Conservation (phyloP, 805 yeast genomes). For the Zygosaccharomyces gambellarensis region DNA sequence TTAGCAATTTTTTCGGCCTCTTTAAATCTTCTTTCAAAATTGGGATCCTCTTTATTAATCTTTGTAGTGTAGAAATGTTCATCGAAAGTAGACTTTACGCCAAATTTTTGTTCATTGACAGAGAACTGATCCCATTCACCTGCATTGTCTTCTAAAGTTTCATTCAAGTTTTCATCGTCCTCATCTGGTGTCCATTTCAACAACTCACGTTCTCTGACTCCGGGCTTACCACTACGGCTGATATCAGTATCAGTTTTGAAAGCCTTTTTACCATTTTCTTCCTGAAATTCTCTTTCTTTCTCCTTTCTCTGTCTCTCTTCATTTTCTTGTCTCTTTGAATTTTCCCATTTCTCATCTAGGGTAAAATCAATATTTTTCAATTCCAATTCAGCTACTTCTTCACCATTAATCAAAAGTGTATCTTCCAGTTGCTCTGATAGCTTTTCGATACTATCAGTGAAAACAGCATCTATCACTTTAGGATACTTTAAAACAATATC, state of each 20-base stretch:
- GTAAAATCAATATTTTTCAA: slow-evolving; percentile 34
- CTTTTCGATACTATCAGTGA: slow-evolving; percentile 36
- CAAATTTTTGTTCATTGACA: slow-evolving; percentile 84
- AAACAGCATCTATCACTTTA: slow-evolving; percentile 35
- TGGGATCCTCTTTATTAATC: slow-evolving; percentile 65
- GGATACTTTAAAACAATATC: slow-evolving; percentile 56
- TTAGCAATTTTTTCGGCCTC: slow-evolving; percentile 75
- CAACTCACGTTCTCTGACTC: slow-evolving; percentile 62
- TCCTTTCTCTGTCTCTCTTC: slow-evolving; percentile 10
- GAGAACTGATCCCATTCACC: slow-evolving; percentile 87
- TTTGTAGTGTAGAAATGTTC: slow-evolving; percentile 85
- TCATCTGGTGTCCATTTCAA: slow-evolving; percentile 81
- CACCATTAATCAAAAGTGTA: slow-evolving; percentile 30
- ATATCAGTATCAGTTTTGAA: slow-evolving; percentile 89
- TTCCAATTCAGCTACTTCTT: slow-evolving; percentile 39
- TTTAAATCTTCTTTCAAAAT: slow-evolving; percentile 56
- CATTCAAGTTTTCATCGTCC: slow-evolving; percentile 20
- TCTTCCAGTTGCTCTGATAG: slow-evolving; percentile 22
- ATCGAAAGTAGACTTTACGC: slow-evolving; percentile 74
- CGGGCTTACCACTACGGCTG: slow-evolving; percentile 41
- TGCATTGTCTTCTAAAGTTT: slow-evolving; percentile 37
- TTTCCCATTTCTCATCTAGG: slow-evolving; percentile 23
- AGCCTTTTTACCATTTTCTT: slow-evolving; percentile 10
- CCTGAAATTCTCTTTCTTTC: slow-evolving; percentile 4
- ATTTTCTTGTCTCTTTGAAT: slow-evolving; percentile 9